Base-by-base conservation (phyloP, 2,329 filamentous ascomycete species). In the Xylaria sp. region DNA sequence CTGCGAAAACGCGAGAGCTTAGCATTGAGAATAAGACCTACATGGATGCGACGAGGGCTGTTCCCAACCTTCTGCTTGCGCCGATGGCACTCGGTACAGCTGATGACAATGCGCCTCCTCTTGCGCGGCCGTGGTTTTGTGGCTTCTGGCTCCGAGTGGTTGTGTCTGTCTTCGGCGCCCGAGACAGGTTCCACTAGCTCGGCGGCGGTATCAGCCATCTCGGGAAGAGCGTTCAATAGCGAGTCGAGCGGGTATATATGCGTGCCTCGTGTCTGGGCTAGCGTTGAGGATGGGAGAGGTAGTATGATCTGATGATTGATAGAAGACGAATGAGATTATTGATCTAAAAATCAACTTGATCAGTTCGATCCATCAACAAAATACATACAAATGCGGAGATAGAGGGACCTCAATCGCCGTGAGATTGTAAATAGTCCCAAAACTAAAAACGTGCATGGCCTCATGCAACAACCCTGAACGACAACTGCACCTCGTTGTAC, bases 11-110 rank as follows among this genome's bases (percentile, higher is more conserved):
- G 65, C 71, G 69, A 52, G 54, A 67, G 55, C 65, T 64, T 66
- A 67, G 60, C 46, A 72, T 46, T 41, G 56, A 44, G 41, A 7
- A 41, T 4, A 44, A 18, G 55, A 39, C 56, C 62, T 58, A 55
- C 56, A 20, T 63, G 50, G 66, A 41, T 44, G 69, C 41, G 55
- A 66, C 15, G 41, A 18, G 41, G 34, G 34, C 34, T 37, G 39
- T 18, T 41, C 23, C 75, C 44, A 54, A 86, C 86, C 83, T 88
- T 88, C 76, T 89, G 87, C 76, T 91, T 91, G 69, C 89, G 83
- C 69, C 88, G 82, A 78, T 90, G 89, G 73, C 89, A 91, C 76
- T 91, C 88, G 12, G 85, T 88, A 73, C 89, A 91, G 8, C 87
- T 90, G 66, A 90, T 88, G 54, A 90, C 87, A 51, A 88, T 82